Conservation (phyloP, 208 protist species). For the Wallacemonas sp. region DNA sequence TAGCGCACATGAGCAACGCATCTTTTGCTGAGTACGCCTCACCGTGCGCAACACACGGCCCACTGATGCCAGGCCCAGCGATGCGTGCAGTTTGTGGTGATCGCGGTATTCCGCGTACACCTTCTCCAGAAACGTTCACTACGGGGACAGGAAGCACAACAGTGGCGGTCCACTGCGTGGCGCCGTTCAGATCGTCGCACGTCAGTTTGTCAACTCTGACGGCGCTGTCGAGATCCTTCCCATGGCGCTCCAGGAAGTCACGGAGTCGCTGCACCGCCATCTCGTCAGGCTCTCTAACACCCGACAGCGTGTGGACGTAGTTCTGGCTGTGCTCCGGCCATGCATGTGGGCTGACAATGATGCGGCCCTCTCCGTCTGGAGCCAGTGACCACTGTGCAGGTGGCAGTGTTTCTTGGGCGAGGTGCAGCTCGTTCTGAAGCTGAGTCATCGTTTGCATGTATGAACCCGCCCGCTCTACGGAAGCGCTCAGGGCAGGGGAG, state of each 20-base stretch:
- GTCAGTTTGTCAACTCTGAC: conserved; percentile 5
- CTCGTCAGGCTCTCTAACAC: conserved; percentile 61
- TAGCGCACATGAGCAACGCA: conserved; percentile 67
- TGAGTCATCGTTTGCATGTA: conserved; percentile 6
- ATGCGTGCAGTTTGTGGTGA: conserved; percentile 59
- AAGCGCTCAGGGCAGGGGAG: background rate
- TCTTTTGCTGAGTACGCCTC: conserved; percentile 70
- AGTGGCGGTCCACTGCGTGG: conserved; percentile 29
- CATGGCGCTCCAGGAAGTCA: conserved; percentile 90
- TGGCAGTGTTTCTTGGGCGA: conserved; percentile 30
- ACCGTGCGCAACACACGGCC: conserved; percentile 50
- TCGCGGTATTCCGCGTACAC: conserved; percentile 68
- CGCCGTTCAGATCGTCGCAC: background rate
- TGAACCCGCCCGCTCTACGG: background rate
- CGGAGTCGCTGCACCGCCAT: conserved; percentile 46
- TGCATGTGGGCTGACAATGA: conserved; percentile 55
- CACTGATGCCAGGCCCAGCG: background rate
- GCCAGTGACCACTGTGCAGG: conserved; percentile 60
- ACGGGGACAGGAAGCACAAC: conserved; percentile 33
- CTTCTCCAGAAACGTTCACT: background rate
- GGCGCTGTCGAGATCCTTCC: conserved; percentile 48
- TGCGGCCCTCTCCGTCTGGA: conserved; percentile 63
- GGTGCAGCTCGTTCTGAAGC: conserved; percentile 7
- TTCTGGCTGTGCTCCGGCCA: conserved; percentile 28
- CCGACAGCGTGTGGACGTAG: conserved; percentile 83